phyloP scores from a whole-genome alignment of 176 grass and related monocot genomes.

The Pontederia crassipes region DNA sequence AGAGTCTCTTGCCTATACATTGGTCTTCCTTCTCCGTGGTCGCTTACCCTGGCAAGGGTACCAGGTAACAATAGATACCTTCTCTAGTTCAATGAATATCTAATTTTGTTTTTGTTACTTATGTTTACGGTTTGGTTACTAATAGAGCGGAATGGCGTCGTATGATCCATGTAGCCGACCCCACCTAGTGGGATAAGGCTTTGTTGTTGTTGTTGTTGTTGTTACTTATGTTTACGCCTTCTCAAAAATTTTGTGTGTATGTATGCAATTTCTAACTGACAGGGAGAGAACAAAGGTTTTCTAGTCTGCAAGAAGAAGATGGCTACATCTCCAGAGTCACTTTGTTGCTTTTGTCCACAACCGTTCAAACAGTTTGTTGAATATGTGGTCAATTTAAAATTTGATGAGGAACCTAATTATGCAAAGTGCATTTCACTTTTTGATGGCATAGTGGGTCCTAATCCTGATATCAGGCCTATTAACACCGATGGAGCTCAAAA shows the following conservation, averaged over 20 bases:
- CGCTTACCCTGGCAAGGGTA: conserved; percentile 99
- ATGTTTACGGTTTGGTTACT: too few relatives aligned
- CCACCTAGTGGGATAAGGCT: too few relatives aligned
- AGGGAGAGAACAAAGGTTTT: conserved; percentile 98
- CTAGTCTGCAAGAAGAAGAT: conserved; percentile 99
- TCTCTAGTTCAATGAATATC: neutral
- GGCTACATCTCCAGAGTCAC: conserved; percentile 82
- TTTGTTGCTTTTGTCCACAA: conserved; percentile 73
- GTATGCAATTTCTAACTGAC: conserved; percentile 4
- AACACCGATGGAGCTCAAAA: conserved; percentile 99
- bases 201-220: too few relatives aligned
- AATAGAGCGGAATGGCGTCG: too few relatives aligned
- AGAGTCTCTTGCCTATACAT: conserved; percentile 95
- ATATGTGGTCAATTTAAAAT: conserved; percentile 98
- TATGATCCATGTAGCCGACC: too few relatives aligned
- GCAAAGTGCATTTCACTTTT: conserved; percentile 93
- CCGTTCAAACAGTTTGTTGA: conserved; percentile 91
- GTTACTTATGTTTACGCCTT: neutral
- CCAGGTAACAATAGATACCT: conserved; percentile 39
- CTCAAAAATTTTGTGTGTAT: neutral
- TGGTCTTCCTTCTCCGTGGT: conserved; percentile 89
- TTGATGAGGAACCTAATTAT: conserved; percentile 98
- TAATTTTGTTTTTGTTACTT: neutral
- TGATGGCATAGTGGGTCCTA: conserved; percentile 81
- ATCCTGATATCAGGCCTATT: conserved; percentile 92